Percentiles rank a stretch among this genome's conserved stretches.
These are phyloP conservation scores for Pythium utonaiense DNA, from an alignment of 352 stramenopile genomes.

Conservation along the genomic window DNA sequence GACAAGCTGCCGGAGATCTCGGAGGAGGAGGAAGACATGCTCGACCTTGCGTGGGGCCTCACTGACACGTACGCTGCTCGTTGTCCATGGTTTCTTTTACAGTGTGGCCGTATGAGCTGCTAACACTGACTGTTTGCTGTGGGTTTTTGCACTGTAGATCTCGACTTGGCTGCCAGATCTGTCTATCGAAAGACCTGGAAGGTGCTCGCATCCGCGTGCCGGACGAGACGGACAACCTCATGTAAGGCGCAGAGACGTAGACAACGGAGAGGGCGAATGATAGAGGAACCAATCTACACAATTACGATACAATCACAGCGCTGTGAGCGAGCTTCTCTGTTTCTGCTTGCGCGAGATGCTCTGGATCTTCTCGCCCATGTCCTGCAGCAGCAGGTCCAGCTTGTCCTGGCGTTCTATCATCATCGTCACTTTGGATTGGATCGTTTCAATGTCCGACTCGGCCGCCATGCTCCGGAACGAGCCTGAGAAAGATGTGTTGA, in stretches of 20 bases:
- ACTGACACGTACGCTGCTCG: slow-evolving; percentile 84
- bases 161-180: slow-evolving; percentile 89
- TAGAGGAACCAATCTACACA: not conserved
- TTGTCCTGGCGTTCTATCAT: slow-evolving; percentile 61
- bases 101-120: no score
- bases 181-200: slow-evolving; percentile 84
- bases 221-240: slow-evolving; percentile 87
- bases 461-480: slow-evolving; percentile 65
- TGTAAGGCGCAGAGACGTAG: slow-evolving; percentile 35
- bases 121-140: not conserved
- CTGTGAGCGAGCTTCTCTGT: slow-evolving; percentile 10
- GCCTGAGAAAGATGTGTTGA: slow-evolving; percentile 85
- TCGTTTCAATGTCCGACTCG: slow-evolving; percentile 79
- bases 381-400: slow-evolving; percentile 36
- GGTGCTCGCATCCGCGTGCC: slow-evolving; percentile 85
- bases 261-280: slow-evolving; percentile 1
- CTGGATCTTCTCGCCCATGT: slow-evolving; percentile 37
- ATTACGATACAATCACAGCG: slow-evolving; percentile 10
- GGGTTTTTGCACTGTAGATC: slow-evolving; percentile 35
- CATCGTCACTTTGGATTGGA: slow-evolving; percentile 50
- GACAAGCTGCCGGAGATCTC: slow-evolving; percentile 83
- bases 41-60: slow-evolving; percentile 92
- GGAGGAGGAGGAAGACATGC: slow-evolving; percentile 95
- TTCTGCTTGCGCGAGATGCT: slow-evolving; percentile 11
- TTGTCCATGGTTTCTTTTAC: no score